Evolutionary conservation across 257 asterid species (phyloP), one percentile per base, ranked within the genome.

Genomic region (Cordia subcordata): DNA sequence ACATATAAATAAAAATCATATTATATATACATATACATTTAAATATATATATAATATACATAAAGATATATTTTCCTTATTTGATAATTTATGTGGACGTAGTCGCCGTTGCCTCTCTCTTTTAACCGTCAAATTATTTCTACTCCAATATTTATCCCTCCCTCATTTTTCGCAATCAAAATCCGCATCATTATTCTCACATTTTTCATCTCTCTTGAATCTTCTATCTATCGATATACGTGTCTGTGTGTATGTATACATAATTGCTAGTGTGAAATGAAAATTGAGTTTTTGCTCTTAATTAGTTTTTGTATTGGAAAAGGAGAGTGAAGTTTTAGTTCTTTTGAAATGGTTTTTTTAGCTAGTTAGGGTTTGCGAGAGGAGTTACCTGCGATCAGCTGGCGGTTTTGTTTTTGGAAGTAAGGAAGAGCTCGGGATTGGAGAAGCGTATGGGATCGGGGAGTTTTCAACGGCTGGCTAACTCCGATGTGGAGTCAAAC

Each of bases 381-480:
- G 80, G 74, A 10, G 94, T 42, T 42, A 33, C 94, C 83, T 74
- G 81, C 71, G 73, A 67, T 81, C 68, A 85, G 75, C 57, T 85
- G 47, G 14, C 15, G 10, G 15, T 42, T 42, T 42, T 42, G 47
- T 42, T 3, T 42, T 42, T 11, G 6, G 47, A 42, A 42, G 47
- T 42, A 11, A 10, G 15, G 8, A 42, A 49, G 17, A 14, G 53
- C 53, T 52, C 57, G 57, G 35, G 15, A 8, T 17, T 35, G 14
- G 57, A 52, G 37, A 21, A 52, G 13, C 14, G 15, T 52, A 49
- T 49, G 53, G 85, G 68, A 23, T 44, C 55, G 55, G 91, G 77
- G 60, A 60, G 60, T 39, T 19, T 16, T 35, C 66, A 23, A 17
- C 65, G 14, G 15, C 35, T 8, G 57, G 2, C 20, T 22, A 13